Base-by-base conservation (phyloP, 345 rosid genomes). In the Salix exigua region DNA sequence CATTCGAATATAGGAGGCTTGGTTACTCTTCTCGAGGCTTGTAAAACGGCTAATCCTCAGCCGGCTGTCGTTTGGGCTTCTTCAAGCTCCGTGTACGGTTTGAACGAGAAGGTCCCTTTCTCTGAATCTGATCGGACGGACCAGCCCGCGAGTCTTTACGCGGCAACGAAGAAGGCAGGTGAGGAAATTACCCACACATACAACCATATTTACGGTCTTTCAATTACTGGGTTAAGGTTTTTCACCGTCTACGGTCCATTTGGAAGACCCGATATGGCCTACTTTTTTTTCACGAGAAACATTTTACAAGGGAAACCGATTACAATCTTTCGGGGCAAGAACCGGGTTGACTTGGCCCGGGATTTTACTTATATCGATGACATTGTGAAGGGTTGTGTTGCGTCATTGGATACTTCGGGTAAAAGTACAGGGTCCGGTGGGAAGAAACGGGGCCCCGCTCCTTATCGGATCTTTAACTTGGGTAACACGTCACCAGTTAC, bases 261-360 rank as follows among this genome's bases (percentile, higher is more conserved):
- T 82, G 86, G 86, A 9, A 74, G 86, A 23, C 84, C 86, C 33
- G 86, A 84, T 61, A 84, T 84, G 86, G 86, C 86, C 0, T 84
- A 81, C 60, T 84, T 81, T 73, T 84, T 78, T 25, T 84, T 84
- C 80, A 78, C 86, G 42, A 74, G 76, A 69, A 77, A 78, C 66
- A 84, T 84, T 25, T 73, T 84, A 21, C 83, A 81, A 73, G 82
- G 84, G 65, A 84, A 84, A 74, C 80, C 81, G 58, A 84, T 84
- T 10, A 81, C 86, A 0, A 60, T 81, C 11, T 84, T 81, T 14
- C 78, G 74, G 35, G 82, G 82, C 68, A 84, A 74, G 70, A 73
- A 33, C 18, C 78, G 76, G 77, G 83, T 73, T 18, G 77, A 78
- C 73, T 30, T 84, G 51, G 86, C 86, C 18, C 75, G 86, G 13